Base-by-base conservation (phyloP, 2,329 filamentous ascomycete species). In the Aspergillus pseudonomiae region DNA sequence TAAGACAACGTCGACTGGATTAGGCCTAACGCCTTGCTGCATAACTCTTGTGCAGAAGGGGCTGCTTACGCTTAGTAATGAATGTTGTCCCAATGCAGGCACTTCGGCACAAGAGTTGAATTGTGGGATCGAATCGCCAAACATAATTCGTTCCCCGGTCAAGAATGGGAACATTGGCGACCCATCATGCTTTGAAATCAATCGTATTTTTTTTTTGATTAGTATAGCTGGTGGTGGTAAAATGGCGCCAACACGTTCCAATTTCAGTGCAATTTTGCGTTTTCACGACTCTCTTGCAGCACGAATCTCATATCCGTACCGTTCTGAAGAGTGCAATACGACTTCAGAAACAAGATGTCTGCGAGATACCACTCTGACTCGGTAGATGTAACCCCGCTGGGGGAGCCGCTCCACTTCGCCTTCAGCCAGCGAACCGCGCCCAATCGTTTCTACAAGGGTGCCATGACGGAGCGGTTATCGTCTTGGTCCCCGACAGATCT, bases 361-460 rank as follows among this genome's bases (percentile, higher is more conserved):
- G 46, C 30, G 10, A 54, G 52, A 54, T 55, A 55, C 52, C 21
- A 39, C 11, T 55, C 52, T 12, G 52, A 55, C 12, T 59, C 48
- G 39, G 70, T 68, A 14, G 71, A 77, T 63, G 74, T 78, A 0
- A 74, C 78, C 1, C 77, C 81, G 1, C 73, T 87, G 21, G 82
- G 75, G 14, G 67, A 80, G 67, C 82, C 84, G 11, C 76, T 87
- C 54, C 73, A 77, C 21, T 85, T 85, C 65, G 74, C 77, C 30
- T 85, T 86, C 74, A 84, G 83, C 48, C 81, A 83, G 58, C 82
- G 79, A 62, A 84, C 82, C 1, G 88, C 88, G 1, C 84, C 83
- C 48, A 91, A 91, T 72, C 81, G 88, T n/a, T 88, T 90, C 70
- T 74, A 90, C 67, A 91, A 91, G 75, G 87, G 81, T 6, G 85